phyloP scores from a whole-genome alignment of 2,329 filamentous ascomycete genomes.

The Pestalotiopsis sp. region DNA sequence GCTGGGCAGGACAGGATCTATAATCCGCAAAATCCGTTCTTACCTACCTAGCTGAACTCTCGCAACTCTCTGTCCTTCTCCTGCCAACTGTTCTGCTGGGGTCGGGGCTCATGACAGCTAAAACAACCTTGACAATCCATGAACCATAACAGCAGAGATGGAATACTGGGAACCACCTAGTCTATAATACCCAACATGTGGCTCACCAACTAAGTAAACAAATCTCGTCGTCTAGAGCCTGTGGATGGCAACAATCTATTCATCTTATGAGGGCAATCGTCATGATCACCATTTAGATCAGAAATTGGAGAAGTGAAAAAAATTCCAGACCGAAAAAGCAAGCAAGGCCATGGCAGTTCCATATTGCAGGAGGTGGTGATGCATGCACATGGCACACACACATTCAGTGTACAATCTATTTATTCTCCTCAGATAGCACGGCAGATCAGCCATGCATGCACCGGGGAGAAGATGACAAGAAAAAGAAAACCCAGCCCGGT shows the following conservation, averaged over 20 bases:
- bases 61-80: neutral
- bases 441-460: neutral
- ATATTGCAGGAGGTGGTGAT: neutral
- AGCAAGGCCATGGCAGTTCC: neutral
- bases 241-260: neutral
- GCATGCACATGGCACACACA: neutral
- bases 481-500: neutral
- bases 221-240: neutral
- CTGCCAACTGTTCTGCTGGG: neutral
- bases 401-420: neutral
- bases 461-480: neutral
- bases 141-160: constrained; percentile 5
- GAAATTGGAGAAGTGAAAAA: neutral
- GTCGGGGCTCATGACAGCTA: neutral
- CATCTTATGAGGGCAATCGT: neutral
- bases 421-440: neutral
- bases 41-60: neutral
- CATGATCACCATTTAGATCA: neutral
- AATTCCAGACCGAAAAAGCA: neutral
- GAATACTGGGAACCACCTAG: neutral
- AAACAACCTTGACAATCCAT: neutral
- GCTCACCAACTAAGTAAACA: neutral
- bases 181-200: neutral
- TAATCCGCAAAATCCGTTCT: neutral
- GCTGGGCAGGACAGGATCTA: constrained; percentile 3